Conservation (phyloP, 2,329 filamentous ascomycete species). For the Periglandula ipomoeae region DNA sequence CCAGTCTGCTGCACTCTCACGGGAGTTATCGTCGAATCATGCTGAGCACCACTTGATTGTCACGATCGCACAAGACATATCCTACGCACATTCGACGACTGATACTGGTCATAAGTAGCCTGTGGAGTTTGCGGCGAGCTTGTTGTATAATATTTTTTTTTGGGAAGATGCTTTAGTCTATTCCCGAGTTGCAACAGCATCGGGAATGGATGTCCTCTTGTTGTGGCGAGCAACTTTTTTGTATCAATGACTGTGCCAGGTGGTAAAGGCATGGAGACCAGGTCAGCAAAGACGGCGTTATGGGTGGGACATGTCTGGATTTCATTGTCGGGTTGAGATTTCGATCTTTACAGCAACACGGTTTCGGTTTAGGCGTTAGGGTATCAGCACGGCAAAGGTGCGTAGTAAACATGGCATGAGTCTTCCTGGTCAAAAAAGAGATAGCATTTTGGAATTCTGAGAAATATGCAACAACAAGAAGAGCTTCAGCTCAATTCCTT, state of each 20-base stretch:
- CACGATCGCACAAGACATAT: too few species aligned
- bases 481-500: conserved; percentile 42
- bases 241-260: background rate
- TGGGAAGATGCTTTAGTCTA: too few species aligned
- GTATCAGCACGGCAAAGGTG: background rate
- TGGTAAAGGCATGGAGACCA: too few species aligned
- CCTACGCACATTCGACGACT: too few species aligned
- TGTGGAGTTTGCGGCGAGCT: too few species aligned
- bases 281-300: background rate
- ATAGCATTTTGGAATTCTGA: background rate
- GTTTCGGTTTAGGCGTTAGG: background rate
- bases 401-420: background rate
- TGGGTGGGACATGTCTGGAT: background rate
- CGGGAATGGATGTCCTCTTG: background rate
- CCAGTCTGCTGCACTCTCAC: too few species aligned
- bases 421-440: background rate
- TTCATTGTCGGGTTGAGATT: background rate
- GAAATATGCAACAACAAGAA: background rate
- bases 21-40: too few species aligned
- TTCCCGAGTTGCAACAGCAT: too few species aligned
- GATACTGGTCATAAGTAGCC: too few species aligned
- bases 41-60: too few species aligned
- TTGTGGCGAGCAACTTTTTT: background rate
- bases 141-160: too few species aligned
- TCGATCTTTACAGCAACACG: background rate